Evolutionary conservation across 2,329 filamentous ascomycete species (phyloP).

Genomic region (Hypoxylon sp.): DNA sequence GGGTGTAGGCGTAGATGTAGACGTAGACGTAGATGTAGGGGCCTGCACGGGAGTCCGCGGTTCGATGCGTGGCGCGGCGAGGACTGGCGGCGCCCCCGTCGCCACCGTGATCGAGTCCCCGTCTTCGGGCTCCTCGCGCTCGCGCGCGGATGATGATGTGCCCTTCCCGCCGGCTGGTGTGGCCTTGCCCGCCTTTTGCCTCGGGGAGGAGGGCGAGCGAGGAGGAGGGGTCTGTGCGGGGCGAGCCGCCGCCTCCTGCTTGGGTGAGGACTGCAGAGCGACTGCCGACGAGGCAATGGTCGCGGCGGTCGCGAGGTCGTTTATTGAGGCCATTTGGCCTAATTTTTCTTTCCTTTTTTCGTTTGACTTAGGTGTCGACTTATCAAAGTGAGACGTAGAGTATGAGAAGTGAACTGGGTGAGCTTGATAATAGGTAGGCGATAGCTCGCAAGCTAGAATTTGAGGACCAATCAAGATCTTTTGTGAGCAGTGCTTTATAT

Average conservation of each 20-base stretch:
- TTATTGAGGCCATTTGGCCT: slow-evolving; percentile 62
- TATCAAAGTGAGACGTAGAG: neutral
- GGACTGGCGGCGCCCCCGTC: slow-evolving; percentile 39
- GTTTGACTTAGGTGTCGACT: neutral
- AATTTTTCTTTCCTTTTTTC: neutral
- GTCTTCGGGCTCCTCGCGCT: slow-evolving; percentile 22
- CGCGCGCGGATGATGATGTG: slow-evolving; percentile 1
- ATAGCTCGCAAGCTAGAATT: slow-evolving; percentile 16
- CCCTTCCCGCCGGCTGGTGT: slow-evolving; percentile 6
- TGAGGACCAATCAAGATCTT: slow-evolving; percentile 21
- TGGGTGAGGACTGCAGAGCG: slow-evolving; percentile 48
- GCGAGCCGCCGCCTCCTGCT: slow-evolving; percentile 28
- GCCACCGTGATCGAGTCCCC: slow-evolving; percentile 39
- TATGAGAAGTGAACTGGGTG: slow-evolving; percentile 13
- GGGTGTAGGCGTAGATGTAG: no score
- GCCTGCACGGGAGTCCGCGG: slow-evolving; percentile 48
- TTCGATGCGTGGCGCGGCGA: slow-evolving; percentile 51
- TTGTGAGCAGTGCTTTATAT: slow-evolving; percentile 28
- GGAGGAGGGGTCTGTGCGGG: slow-evolving; percentile 22
- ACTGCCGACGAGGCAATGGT: slow-evolving; percentile 60
- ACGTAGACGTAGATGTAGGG: slow-evolving; percentile 7
- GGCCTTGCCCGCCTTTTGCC: slow-evolving; percentile 3
- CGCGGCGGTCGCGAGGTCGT: slow-evolving; percentile 65
- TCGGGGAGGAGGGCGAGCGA: slow-evolving; percentile 20
- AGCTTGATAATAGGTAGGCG: slow-evolving; percentile 27